These are phyloP conservation scores for Eragrostis curvula DNA, from an alignment of 176 grass and related monocot genomes.

Conservation along the genomic window DNA sequence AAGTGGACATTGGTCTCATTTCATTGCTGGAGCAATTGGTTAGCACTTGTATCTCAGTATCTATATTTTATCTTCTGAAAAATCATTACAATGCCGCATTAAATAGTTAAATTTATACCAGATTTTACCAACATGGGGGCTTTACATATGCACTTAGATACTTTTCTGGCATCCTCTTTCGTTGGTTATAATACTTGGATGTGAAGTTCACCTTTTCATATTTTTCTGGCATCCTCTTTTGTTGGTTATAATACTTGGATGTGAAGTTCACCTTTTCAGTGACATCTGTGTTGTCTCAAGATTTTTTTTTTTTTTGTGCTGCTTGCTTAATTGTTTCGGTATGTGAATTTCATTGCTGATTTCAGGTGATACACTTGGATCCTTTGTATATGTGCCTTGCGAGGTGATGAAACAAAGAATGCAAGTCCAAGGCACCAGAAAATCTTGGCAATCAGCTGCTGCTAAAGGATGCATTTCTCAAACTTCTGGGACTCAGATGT, in stretches of 20 bases:
- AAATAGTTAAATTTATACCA: background rate
- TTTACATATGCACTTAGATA: slow-evolving; percentile 8
- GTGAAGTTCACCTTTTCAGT: slow-evolving; percentile 3
- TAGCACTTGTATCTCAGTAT: slow-evolving; percentile 17
- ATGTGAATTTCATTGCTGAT: slow-evolving; percentile 31
- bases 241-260: background rate
- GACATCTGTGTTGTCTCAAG: slow-evolving; percentile 28
- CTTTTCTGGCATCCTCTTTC: slow-evolving; percentile 21
- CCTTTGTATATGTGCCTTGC: slow-evolving; percentile 94
- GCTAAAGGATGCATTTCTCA: slow-evolving; percentile 65
- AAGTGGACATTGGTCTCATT: slow-evolving; percentile 84
- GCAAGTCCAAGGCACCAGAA: slow-evolving; percentile 92
- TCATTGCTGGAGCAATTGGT: slow-evolving; percentile 91
- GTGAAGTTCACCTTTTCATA: slow-evolving; percentile 3
- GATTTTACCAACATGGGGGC: background rate
- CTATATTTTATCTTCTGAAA: slow-evolving; percentile 11
- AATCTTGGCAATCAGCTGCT: slow-evolving; percentile 64
- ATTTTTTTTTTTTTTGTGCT: background rate
- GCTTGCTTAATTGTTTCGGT: slow-evolving; percentile 14
- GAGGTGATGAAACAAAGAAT: slow-evolving; percentile 97
- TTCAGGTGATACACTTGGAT: slow-evolving; percentile 96
- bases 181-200: background rate
- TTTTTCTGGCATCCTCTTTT: slow-evolving; percentile 25
- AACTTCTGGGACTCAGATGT: slow-evolving; percentile 56
- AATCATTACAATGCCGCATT: background rate